A percentile compares a stretch with the other conserved stretches of the same genome.
Conservation (phyloP, 352 stramenopile genomes). For the Globisporangium takayamanum region DNA sequence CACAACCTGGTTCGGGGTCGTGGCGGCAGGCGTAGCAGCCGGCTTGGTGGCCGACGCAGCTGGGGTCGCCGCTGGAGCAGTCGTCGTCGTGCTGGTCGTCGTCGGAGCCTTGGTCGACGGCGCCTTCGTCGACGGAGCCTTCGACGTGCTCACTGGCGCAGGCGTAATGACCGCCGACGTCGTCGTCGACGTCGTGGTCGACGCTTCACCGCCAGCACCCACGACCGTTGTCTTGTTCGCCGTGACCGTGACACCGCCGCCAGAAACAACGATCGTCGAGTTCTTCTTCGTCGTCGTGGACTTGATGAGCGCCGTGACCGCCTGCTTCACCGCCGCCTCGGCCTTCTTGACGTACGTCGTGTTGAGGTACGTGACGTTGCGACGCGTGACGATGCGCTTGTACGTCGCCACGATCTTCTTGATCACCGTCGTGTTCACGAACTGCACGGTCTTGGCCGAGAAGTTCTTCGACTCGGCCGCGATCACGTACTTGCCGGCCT, state of each 20-base stretch:
- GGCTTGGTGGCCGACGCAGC: not conserved
- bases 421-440: constrained; percentile 40
- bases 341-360: constrained; percentile 22
- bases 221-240: constrained; percentile 13
- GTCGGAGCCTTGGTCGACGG: constrained; percentile 1
- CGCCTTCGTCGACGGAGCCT: not conserved
- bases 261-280: constrained; percentile 6
- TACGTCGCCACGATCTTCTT: constrained; percentile 23
- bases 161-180: constrained; percentile 9
- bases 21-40: constrained; percentile 7
- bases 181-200: constrained; percentile 12
- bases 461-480: constrained; percentile 36
- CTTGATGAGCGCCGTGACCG: constrained; percentile 8
- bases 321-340: constrained; percentile 14
- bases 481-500: constrained; percentile 36
- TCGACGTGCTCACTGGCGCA: constrained; percentile 6
- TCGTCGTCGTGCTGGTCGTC: not conserved
- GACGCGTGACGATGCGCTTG: constrained; percentile 17
- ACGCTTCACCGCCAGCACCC: constrained; percentile 1
- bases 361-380: constrained; percentile 20
- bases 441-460: constrained; percentile 23
- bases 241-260: constrained; percentile 10
- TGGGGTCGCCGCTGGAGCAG: not conserved
- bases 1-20: constrained; percentile 4
- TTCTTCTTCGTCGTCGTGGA: constrained; percentile 6